Evolutionary conservation across 805 yeast species (phyloP).

Genomic region (Candida berthetii): DNA sequence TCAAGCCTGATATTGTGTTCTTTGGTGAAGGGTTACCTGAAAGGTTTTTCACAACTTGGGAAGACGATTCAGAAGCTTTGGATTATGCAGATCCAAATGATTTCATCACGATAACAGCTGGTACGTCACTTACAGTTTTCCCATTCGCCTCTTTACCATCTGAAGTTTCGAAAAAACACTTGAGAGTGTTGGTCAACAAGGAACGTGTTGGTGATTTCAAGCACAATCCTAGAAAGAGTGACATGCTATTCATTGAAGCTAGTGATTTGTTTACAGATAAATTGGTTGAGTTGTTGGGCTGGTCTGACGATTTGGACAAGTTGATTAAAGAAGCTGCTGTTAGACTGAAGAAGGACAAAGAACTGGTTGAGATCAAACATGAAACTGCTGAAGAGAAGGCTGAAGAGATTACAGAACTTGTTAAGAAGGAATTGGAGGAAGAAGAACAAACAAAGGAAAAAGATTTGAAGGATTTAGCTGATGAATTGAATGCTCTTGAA

Average conservation of each 20-base stretch:
- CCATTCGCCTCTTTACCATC: constrained; percentile 86
- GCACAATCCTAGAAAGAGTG: constrained; percentile 46
- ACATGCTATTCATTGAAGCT: constrained; percentile 51
- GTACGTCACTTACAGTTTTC: constrained; percentile 82
- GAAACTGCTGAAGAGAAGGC: constrained; percentile 17
- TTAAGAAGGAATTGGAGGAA: constrained; percentile 17
- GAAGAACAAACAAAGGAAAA: constrained; percentile 10
- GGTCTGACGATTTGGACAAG: constrained; percentile 51
- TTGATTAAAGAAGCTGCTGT: constrained; percentile 25
- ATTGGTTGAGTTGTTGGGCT: constrained; percentile 52
- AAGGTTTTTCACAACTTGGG: constrained; percentile 66
- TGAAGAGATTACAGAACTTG: constrained; percentile 20
- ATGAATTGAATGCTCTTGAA: not conserved
- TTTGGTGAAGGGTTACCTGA: constrained; percentile 86
- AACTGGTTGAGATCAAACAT: not conserved
- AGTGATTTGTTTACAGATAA: constrained; percentile 61
- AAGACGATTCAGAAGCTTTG: constrained; percentile 30
- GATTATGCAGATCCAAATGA: constrained; percentile 28
- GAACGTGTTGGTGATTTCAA: constrained; percentile 74
- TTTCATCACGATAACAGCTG: constrained; percentile 82
- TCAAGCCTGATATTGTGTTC: constrained; percentile 92
- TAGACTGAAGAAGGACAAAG: constrained; percentile 6
- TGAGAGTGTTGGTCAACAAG: constrained; percentile 65
- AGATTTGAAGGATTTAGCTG: constrained; percentile 9
- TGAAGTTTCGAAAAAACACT: constrained; percentile 42